phyloP scores from a whole-genome alignment of 1,139 yeast species.

The Nematodospora anomalae region DNA sequence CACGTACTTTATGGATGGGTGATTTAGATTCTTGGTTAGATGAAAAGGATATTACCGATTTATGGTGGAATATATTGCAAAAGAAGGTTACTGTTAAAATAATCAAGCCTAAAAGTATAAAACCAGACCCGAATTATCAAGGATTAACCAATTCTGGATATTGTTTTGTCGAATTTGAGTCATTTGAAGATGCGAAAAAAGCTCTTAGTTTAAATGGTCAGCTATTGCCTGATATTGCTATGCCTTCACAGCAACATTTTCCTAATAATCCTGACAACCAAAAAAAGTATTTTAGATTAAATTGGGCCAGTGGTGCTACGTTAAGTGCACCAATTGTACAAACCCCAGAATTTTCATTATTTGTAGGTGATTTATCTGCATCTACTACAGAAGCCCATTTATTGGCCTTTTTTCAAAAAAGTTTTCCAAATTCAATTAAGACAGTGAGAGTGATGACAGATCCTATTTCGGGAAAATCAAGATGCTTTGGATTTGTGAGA shows the following conservation, averaged over 20 bases:
- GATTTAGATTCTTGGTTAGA: constrained; percentile 76
- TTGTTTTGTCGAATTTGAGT: constrained; percentile 69
- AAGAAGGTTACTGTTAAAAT: constrained; percentile 50
- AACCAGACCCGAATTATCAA: constrained; percentile 25
- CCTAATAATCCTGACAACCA: constrained; percentile 53
- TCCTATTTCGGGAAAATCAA: constrained; percentile 66
- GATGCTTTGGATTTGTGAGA: constrained; percentile 77
- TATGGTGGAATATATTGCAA: constrained; percentile 56
- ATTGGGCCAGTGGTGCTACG: constrained; percentile 75
- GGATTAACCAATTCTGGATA: constrained; percentile 63
- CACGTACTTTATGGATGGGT: constrained; percentile 75
- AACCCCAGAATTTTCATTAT: constrained; percentile 59
- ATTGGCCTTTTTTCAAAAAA: constrained; percentile 62
- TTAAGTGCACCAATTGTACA: constrained; percentile 52
- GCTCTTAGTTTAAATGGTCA: constrained; percentile 67
- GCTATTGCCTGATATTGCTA: constrained; percentile 56
- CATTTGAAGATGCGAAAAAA: constrained; percentile 62
- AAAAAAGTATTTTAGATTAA: constrained; percentile 60
- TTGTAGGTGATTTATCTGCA: constrained; percentile 79
- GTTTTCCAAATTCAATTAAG: constrained; percentile 59
- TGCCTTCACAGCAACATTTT: constrained; percentile 45
- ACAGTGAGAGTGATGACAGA: constrained; percentile 78
- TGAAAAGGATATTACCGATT: constrained; percentile 54
- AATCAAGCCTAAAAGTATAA: constrained; percentile 45
- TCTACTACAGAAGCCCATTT: constrained; percentile 70